Base-by-base conservation (phyloP, 495 filamentous ascomycete species). In the Aspergillus sclerotioniger region DNA sequence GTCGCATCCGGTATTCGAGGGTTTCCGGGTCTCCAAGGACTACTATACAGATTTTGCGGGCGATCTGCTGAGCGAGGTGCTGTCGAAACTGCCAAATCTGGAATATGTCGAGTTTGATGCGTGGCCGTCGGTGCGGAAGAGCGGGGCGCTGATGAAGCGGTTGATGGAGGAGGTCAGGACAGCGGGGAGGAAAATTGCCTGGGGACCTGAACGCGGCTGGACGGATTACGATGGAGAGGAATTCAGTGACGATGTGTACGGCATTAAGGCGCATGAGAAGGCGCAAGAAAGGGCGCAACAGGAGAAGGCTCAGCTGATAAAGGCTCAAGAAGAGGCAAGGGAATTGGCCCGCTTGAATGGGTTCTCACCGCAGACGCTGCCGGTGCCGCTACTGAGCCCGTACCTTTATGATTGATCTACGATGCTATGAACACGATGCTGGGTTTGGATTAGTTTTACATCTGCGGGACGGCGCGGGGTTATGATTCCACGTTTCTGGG, bases 21-120 rank as follows among this genome's bases (percentile, higher is more conserved):
- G 89, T 0, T 95, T 90, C 69, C 82, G 90, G 13, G 69, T 78
- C 19, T 81, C 80, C 29, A 76, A 82, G 17, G 82, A 88, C 31
- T 92, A 87, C 66, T 96, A 91, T 64, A 91, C 91, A 20, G 70
- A 74, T 15, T 96, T 95, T 63, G 86, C 80, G 2, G 76, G 78
- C 10, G 66, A 70, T 5, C 65, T 96, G 33, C 57, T 94, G 17
- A 72, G 69, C 15, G 67, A 78, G 33, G 78, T 93, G 8, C 63
- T 93, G 13, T 73, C 72, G 12, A 74, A 77, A 43, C 73, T 91
- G 68, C 86, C 88, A 0, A 71, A 56, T 32, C 57, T 95, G 20
- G 63, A 79, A 19, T 75, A 79, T 19, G 81, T 95, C 20, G 81
- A 91, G 59, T 90, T 95, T 60, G 90, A 95, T 69, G 90, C 78